Evolutionary conservation across 2,329 filamentous ascomycete species (phyloP).

Genomic region (Colletotrichum siamense): DNA sequence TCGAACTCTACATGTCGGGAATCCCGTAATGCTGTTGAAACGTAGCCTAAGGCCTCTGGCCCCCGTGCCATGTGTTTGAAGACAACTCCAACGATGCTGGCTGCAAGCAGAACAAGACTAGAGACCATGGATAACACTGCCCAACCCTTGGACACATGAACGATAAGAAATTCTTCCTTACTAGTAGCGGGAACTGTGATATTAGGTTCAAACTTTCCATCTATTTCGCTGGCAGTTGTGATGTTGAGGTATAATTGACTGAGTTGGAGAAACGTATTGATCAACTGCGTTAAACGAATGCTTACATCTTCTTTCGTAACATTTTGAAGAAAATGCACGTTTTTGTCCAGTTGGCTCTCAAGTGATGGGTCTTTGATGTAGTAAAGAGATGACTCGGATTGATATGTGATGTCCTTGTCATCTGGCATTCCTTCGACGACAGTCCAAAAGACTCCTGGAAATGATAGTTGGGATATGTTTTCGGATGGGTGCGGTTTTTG

Average conservation of each 20-base stretch:
- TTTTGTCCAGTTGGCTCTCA: too few relatives aligned
- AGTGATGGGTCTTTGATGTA: too few relatives aligned
- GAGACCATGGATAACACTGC: neutral
- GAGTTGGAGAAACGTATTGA: rapidly evolving
- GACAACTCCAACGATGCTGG: neutral
- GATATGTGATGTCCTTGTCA: too few relatives aligned
- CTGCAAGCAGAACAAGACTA: neutral
- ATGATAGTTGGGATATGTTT: too few relatives aligned
- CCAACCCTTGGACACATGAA: neutral
- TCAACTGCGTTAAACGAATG: neutral
- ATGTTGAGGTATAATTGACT: rapidly evolving
- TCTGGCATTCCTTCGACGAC: too few relatives aligned
- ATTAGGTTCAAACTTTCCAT: neutral
- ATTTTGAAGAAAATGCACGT: neutral
- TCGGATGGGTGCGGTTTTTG: too few relatives aligned
- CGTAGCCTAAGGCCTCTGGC: neutral
- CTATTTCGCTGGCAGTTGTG: rapidly evolving
- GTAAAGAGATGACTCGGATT: too few relatives aligned
- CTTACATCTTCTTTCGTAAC: neutral
- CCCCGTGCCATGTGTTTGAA: neutral
- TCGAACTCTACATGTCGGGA: neutral
- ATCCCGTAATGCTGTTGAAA: neutral
- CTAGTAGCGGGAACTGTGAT: neutral
- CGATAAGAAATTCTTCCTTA: neutral
- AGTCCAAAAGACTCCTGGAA: too few relatives aligned